These are phyloP conservation scores for Dictyostelium intermedium DNA, from an alignment of 78 protist species.

Conservation along the genomic window DNA sequence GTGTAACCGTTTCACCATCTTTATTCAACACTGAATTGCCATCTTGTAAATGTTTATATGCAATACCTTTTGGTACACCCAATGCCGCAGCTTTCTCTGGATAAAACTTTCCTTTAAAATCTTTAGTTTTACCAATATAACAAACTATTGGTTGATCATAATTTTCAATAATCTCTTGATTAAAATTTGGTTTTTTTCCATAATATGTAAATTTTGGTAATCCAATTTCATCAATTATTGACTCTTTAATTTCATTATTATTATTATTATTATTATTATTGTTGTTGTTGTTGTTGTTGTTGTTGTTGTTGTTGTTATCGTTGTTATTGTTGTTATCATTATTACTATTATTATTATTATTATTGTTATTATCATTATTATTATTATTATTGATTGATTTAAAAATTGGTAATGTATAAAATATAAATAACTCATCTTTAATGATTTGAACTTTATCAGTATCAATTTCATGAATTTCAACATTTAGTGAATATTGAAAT, in stretches of 20 bases:
- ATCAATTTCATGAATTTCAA: slow-evolving; percentile 5
- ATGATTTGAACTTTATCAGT: not conserved
- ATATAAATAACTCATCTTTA: not conserved
- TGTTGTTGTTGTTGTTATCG: not conserved
- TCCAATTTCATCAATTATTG: not conserved
- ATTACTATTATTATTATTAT: no score
- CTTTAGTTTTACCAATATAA: slow-evolving; percentile 28
- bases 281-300: not conserved
- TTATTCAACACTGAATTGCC: slow-evolving; percentile 44
- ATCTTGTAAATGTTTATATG: slow-evolving; percentile 1
- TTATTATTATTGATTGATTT: not conserved
- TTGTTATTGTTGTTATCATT: not conserved
- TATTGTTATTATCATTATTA: not conserved
- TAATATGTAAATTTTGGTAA: not conserved
- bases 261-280: not conserved
- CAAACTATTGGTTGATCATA: not conserved
- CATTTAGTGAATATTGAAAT: slow-evolving; percentile 6
- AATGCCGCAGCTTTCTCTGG: slow-evolving; percentile 71
- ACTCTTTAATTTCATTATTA: not conserved
- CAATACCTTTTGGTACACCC: slow-evolving; percentile 80
- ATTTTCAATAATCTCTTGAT: not conserved
- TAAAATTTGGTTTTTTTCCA: not conserved
- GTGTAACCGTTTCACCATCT: not conserved
- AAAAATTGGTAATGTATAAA: slow-evolving; percentile 10
- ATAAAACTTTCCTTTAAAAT: slow-evolving; percentile 67